Percentiles rank a stretch among this genome's conserved stretches.
Conservation (phyloP, 768 basidiomycete genomes). For the Tylopilus felleus region DNA sequence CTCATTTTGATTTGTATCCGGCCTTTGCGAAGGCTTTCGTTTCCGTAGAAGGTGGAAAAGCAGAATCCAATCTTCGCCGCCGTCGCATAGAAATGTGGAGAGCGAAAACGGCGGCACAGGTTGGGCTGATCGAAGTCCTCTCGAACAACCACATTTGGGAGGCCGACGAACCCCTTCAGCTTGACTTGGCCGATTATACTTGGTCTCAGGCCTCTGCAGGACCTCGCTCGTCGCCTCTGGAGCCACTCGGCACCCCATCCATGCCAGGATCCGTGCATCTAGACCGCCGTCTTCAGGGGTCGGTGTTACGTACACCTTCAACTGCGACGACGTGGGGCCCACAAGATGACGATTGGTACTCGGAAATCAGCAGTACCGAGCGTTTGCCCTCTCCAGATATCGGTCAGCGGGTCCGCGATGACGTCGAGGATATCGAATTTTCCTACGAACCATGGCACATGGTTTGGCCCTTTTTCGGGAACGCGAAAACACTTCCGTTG, state of each 20-base stretch:
- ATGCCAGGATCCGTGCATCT: conserved; percentile 54
- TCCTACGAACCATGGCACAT: conserved; percentile 7
- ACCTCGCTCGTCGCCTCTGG: conserved; percentile 46
- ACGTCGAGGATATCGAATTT: conserved; percentile 41
- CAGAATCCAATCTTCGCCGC: conserved; percentile 3
- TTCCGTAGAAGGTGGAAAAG: not conserved
- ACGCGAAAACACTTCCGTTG: not conserved
- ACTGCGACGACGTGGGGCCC: conserved; percentile 52
- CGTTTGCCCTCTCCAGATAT: conserved; percentile 58
- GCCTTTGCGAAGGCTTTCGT: not conserved
- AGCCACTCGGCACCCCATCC: conserved; percentile 38
- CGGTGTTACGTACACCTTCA: conserved; percentile 48
- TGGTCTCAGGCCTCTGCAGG: conserved; percentile 72
- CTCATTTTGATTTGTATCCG: conserved; percentile 21
- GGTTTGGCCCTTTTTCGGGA: conserved; percentile 9
- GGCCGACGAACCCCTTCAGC: conserved; percentile 36
- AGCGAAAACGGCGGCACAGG: conserved; percentile 17
- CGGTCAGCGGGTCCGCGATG: conserved; percentile 52
- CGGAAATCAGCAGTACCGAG: conserved; percentile 33
- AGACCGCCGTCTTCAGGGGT: conserved; percentile 51
- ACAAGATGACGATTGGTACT: conserved; percentile 41
- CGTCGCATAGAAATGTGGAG: conserved; percentile 19
- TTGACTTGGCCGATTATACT: conserved; percentile 61
- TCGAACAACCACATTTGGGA: conserved; percentile 20
- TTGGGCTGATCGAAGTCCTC: conserved; percentile 17